Conservation (phyloP, 2,329 filamentous ascomycete genomes). For the Fusarium nisikadoi region DNA sequence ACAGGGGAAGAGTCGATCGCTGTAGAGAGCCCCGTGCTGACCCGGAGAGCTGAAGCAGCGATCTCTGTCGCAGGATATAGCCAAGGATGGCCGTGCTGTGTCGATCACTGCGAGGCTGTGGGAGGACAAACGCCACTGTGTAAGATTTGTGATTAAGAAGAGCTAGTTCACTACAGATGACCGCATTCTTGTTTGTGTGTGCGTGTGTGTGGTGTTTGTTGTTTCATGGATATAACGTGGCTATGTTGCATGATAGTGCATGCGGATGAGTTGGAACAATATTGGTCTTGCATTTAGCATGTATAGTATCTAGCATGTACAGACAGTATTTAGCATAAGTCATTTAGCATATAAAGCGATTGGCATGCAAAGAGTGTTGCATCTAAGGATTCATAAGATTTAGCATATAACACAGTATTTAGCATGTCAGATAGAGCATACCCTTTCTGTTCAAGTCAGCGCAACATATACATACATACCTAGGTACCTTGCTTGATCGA, state of each 20-base stretch:
- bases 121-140: neutral
- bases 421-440: neutral
- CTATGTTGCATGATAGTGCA: neutral
- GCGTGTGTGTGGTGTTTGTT: neutral
- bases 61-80: slow-evolving; percentile 11
- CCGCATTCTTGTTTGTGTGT: neutral
- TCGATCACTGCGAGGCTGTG: slow-evolving; percentile 17
- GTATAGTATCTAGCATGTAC: too few relatives aligned
- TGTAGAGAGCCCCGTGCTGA: neutral
- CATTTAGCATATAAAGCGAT: neutral
- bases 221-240: slow-evolving; percentile 8
- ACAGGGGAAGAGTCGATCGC: neutral
- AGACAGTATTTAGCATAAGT: neutral
- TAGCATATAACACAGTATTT: neutral
- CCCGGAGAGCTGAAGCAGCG: slow-evolving; percentile 21
- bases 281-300: neutral
- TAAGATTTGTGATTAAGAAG: neutral
- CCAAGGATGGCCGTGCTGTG: slow-evolving; percentile 5
- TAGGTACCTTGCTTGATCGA: neutral
- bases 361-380: neutral
- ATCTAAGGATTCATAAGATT: neutral
- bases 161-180: neutral
- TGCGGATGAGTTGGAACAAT: neutral
- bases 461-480: neutral
- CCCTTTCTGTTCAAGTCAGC: neutral